Evolutionary conservation across 176 grass and related monocot genomes (phyloP).

Genomic region (Hyparrhenia diplandra): DNA sequence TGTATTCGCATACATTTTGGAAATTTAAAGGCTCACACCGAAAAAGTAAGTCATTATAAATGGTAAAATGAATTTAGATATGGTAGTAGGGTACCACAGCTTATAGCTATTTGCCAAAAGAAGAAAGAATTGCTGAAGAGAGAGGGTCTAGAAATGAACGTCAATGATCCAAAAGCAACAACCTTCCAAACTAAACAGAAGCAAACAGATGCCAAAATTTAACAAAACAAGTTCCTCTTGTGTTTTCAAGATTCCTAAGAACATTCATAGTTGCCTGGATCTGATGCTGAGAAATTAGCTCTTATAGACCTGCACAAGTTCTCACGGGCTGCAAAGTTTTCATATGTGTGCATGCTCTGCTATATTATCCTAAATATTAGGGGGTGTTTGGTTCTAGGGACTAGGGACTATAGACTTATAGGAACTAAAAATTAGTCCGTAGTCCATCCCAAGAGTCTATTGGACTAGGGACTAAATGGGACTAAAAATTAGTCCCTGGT

Average conservation of each 20-base stretch:
- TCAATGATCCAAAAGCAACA: background rate
- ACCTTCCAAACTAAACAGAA: constrained; percentile 16
- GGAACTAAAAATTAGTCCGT: too few species aligned
- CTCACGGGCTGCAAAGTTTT: background rate
- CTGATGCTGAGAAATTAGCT: background rate
- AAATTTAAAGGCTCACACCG: too few species aligned
- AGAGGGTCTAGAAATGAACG: background rate
- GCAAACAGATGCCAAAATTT: background rate
- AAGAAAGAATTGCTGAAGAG: background rate
- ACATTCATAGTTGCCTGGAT: background rate
- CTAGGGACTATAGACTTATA: too few species aligned
- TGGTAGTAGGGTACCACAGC: background rate
- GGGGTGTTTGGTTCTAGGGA: too few species aligned
- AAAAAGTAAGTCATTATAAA: background rate
- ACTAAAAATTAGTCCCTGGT: too few species aligned
- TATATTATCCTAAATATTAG: background rate
- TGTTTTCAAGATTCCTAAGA: background rate
- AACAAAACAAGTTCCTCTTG: background rate
- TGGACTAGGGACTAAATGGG: too few species aligned
- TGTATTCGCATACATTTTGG: background rate
- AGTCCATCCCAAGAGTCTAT: too few species aligned
- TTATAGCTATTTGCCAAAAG: background rate
- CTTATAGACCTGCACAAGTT: background rate
- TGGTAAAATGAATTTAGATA: background rate
- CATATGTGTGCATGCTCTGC: background rate